Percentiles rank a stretch among this genome's conserved stretches.
These are phyloP conservation scores for Blastocystis sp. DNA, from an alignment of 352 stramenopile species.

Conservation along the genomic window DNA sequence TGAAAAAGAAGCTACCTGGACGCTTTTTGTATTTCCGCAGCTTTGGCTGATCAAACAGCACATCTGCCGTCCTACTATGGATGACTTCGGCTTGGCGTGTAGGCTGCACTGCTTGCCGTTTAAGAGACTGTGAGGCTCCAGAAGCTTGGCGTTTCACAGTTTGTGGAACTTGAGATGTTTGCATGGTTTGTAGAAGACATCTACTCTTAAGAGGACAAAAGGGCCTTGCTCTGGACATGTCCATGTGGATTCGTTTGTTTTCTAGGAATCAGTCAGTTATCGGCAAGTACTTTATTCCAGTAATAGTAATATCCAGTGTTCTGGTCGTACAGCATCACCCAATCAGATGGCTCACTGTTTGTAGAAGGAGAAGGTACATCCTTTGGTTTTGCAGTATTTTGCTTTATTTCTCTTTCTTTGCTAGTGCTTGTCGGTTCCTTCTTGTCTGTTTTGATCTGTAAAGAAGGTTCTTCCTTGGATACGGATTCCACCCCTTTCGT, in stretches of 20 bases:
- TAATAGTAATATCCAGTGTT: conserved; percentile 27
- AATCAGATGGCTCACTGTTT: neutral
- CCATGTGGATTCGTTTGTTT: conserved; percentile 27
- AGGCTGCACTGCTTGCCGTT: neutral
- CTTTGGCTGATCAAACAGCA: neutral
- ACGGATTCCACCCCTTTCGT: neutral
- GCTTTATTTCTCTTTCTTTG: neutral
- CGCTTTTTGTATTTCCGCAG: conserved; percentile 36
- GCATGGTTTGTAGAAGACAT: neutral
- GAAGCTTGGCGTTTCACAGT: neutral
- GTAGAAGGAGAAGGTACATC: neutral
- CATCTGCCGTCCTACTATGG: neutral
- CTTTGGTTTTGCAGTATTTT: neutral
- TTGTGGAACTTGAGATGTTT: neutral
- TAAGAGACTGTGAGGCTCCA: neutral
- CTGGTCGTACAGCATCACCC: neutral
- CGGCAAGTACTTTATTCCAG: neutral
- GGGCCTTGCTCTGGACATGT: neutral
- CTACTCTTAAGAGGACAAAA: neutral
- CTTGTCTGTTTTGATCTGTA: neutral
- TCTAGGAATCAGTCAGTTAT: neutral
- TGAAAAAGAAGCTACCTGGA: neutral
- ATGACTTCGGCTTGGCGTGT: neutral
- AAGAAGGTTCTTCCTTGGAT: neutral
- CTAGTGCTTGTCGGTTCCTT: neutral